Conservation (phyloP, 371 early-diverging fungal genomes). For the Apophysomyces trapeziformis region DNA sequence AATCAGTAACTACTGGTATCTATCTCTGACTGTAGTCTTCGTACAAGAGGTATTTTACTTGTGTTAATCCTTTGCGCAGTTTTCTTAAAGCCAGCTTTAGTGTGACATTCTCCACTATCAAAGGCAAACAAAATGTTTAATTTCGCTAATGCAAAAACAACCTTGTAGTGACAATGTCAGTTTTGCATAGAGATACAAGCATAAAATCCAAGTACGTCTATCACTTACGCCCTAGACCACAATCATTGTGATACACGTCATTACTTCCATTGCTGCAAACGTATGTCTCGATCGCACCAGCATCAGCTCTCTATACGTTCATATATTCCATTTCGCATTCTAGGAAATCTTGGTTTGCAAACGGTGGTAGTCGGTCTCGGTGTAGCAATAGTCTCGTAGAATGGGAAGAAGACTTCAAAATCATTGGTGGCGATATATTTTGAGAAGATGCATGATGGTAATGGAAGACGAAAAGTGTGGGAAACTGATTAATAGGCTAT, state of each 20-base stretch:
- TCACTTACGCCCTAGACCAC: not conserved
- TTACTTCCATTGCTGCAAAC: slow-evolving; percentile 1
- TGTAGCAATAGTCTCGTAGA: not conserved
- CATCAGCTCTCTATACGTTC: not conserved
- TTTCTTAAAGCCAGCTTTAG: no score
- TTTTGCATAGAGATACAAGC: not conserved
- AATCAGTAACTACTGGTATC: not conserved
- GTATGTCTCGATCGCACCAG: not conserved
- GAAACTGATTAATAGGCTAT: not conserved
- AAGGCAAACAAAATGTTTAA: no score
- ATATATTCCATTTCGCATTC: not conserved
- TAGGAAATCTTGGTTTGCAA: not conserved
- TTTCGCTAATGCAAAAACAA: no score
- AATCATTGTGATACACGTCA: not conserved
- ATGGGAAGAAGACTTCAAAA: not conserved
- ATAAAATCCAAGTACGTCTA: not conserved
- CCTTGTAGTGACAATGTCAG: no score
- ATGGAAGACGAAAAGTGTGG: not conserved
- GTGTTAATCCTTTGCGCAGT: no score
- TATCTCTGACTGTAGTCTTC: no score
- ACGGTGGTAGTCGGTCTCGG: not conserved
- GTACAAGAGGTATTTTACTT: no score
- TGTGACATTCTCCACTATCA: no score
- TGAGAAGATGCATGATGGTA: not conserved
- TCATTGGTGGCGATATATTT: not conserved